Evolutionary conservation across 225 moss, liverwort and hornwort species (phyloP), one percentile per base, ranked within the genome.

Genomic region (Pseudoscleropodium purum): DNA sequence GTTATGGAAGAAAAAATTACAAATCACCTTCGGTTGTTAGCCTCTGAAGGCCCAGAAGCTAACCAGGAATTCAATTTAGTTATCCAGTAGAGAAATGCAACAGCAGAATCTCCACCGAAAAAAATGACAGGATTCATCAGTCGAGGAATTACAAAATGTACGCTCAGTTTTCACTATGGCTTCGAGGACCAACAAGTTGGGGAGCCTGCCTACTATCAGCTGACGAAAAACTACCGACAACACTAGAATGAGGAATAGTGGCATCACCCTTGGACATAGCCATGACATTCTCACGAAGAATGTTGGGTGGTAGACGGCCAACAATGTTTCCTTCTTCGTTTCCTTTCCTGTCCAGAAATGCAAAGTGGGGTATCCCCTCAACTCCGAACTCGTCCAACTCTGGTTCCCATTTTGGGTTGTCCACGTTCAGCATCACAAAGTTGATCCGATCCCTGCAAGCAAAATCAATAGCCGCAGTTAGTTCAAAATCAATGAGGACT

Each of bases 401-500:
- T 29, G 93, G 85, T 25, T 99, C 99, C 97, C 99, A 99, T 87
- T 96, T 97, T 18, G 96, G 91, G 66, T 99, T 99, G 91, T 99
- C 99, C 94, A 97, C 99, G 74, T 99, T 99, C 87, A 99, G 91
- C 99, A 99, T 99, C 92, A 99, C 99, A 49, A 99, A 99, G 70
- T 99, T 99, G 51, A 99, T 96, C 85, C 94, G 92, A 88, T 97
- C 97, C 86, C 97, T 99, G 97, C 84, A 75, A 39, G 83, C 68
- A 91, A 74, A 47, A 45, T 33, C 30, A 17, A n/a, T 26, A 80
- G 29, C 14, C 60, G 81, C 47, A 26, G 21, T 85, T 31, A 84
- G 75, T 75, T 77, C 26, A 78, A 62, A 73, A 62, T 72, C 69
- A 29, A 49, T 39, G 63, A 68, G 29, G 13, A 69, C 29, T 57